Evolutionary conservation across 805 yeast species (phyloP).

Genomic region (Metschnikowia kunwiensis): DNA sequence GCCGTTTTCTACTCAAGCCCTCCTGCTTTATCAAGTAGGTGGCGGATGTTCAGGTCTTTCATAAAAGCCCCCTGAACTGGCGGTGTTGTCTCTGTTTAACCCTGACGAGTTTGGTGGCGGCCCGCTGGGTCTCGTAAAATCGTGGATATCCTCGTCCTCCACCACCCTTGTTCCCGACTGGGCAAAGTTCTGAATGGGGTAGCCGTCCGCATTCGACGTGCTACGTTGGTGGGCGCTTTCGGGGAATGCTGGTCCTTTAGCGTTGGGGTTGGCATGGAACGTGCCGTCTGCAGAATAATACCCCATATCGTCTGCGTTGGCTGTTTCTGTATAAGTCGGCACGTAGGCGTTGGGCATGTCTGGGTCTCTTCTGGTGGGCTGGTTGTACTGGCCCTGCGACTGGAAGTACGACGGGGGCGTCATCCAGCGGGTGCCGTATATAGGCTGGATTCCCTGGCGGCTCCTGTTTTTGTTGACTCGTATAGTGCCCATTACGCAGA

Average conservation of each 20-base stretch:
- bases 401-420: constrained; percentile 78
- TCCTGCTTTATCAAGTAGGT: too few relatives aligned
- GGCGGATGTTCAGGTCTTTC: constrained; percentile 16
- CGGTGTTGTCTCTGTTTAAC: constrained; percentile 1
- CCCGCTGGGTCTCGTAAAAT: constrained; percentile 6
- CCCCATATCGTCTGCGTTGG: constrained; percentile 75
- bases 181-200: constrained; percentile 7
- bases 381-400: constrained; percentile 56
- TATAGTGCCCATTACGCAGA: constrained; percentile 50
- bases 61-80: background rate
- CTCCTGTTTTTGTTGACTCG: constrained; percentile 53
- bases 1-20: too few relatives aligned
- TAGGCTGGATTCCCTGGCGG: constrained; percentile 51
- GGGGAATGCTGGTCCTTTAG: constrained; percentile 17
- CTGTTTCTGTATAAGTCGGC: constrained; percentile 64
- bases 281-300: constrained; percentile 65
- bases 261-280: constrained; percentile 17
- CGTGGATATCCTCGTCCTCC: constrained; percentile 4
- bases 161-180: constrained; percentile 1
- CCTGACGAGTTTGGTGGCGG: constrained; percentile 6
- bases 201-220: constrained; percentile 15
- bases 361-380: constrained; percentile 41
- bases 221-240: constrained; percentile 15
- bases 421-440: constrained; percentile 79
- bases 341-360: constrained; percentile 45